Conservation (phyloP, 2,329 filamentous ascomycete species). For the Dryadomyces quercus-mongolicae region DNA sequence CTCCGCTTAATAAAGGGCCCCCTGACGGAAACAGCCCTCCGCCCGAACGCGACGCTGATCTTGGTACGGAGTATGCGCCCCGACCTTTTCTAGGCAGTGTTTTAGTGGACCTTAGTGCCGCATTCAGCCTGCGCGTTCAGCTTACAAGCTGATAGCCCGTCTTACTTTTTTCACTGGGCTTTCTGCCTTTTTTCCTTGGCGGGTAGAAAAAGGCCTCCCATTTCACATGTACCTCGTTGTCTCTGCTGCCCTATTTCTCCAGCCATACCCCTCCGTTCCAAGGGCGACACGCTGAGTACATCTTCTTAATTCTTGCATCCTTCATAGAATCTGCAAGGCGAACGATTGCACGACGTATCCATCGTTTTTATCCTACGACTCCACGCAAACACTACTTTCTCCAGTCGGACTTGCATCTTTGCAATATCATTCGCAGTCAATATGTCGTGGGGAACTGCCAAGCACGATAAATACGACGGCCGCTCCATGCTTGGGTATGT, state of each 20-base stretch:
- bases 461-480: constrained; percentile 1
- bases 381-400: not conserved
- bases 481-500: not conserved
- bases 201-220: not conserved
- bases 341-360: not conserved
- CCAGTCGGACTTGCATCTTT: not conserved
- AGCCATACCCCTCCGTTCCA: too few relatives aligned
- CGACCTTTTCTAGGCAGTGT: not conserved
- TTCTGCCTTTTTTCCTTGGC: not conserved
- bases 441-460: not conserved
- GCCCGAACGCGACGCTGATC: not conserved
- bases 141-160: not conserved
- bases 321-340: not conserved
- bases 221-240: not conserved
- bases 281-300: too few relatives aligned
- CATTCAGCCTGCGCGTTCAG: not conserved
- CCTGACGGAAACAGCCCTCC: not conserved
- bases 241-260: too few relatives aligned
- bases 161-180: not conserved
- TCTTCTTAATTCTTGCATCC: too few relatives aligned
- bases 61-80: not conserved
- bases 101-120: not conserved
- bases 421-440: not conserved
- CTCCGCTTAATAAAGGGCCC: not conserved
- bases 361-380: not conserved